phyloP scores from a whole-genome alignment of 2,329 filamentous ascomycete genomes.

The Neurospora sp. region DNA sequence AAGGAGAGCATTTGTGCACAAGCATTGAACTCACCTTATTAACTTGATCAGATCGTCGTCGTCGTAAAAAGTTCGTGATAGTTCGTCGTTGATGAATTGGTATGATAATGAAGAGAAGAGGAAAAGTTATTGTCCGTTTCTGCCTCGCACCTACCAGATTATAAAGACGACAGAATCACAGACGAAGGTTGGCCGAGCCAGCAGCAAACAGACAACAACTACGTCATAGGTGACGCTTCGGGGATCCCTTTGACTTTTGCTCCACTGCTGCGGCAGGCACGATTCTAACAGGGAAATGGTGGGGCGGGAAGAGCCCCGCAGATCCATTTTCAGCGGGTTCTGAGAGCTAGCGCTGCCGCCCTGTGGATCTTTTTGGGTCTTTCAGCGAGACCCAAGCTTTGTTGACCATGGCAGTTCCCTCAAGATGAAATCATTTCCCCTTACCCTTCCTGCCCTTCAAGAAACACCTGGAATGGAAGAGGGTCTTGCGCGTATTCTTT shows the following conservation, averaged over 20 bases:
- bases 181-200: neutral
- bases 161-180: neutral
- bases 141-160: neutral
- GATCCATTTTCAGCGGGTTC: neutral
- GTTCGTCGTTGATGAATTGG: neutral
- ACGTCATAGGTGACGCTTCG: constrained; percentile 16
- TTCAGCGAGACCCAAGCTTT: neutral
- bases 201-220: constrained; percentile 3
- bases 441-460: neutral
- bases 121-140: neutral
- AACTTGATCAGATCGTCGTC: neutral
- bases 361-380: neutral
- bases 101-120: neutral
- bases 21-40: neutral
- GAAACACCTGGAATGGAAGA: neutral
- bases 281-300: neutral
- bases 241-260: neutral
- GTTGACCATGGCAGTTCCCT: neutral
- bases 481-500: neutral
- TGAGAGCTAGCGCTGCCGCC: neutral
- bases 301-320: neutral
- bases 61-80: neutral
- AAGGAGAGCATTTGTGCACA: neutral
- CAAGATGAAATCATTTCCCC: neutral
- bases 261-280: neutral